Evolutionary conservation across 352 stramenopile genomes (phyloP), one percentile per base, ranked within the genome.

Genomic region (Globisporangium nunn): DNA sequence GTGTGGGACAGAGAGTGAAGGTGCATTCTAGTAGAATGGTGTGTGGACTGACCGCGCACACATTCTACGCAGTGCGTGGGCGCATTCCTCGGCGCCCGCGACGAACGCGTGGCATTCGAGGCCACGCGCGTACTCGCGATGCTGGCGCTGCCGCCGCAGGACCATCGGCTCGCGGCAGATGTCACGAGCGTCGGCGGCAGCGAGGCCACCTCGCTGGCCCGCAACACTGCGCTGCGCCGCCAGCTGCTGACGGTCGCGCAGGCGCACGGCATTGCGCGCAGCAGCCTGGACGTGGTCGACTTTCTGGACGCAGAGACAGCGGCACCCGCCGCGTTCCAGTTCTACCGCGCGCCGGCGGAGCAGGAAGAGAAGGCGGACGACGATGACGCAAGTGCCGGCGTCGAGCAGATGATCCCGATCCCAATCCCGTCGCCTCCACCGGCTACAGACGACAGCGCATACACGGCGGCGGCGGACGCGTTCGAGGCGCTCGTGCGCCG

Each of bases 41-140:
- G 15, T 47, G 37, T 59, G 5, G 28, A 18, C 23, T 23, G 23
- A 23, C 23, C 23, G 23, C 23, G 23, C 23, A 23, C 23, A 23
- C 23, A 23, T 23, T 23, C 23, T 23, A 1, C 23, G 6, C 47
- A 64, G 58, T 30, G 47, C 23, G 52, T 64, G 46, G 29, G 37
- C 12, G 67, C 67, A 50, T 72, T 88, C 8, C 50, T 95, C 18
- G 78, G 66, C 23, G 83, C 85, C 18, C 69, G 76, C 33, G 88
- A 86, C 50, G 83, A 95, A 37, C 73, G 71, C 6, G 53, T 95
- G 17, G 74, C 76, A 35, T 70, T 75, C 51, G 81, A 92, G 59
- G 81, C 85, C 4, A 87, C 77, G 0, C 85, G 78, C 44, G 74
- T 93, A 39, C 54, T 85, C 8, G 85, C 85, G 10, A 89, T 89